phyloP scores from a whole-genome alignment of 306 rosid species.

The Rosa multiflora region DNA sequence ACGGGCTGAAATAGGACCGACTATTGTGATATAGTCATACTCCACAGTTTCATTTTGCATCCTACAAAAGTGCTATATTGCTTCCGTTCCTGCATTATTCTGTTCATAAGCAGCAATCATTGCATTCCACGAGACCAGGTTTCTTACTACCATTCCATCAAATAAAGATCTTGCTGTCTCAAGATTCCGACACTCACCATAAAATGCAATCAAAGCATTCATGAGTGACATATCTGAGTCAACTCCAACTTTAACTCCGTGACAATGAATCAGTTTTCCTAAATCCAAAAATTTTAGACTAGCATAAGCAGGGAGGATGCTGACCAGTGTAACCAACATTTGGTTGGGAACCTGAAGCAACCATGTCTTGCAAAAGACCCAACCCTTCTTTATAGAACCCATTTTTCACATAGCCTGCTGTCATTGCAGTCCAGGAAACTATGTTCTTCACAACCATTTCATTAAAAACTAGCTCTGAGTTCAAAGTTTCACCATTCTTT shows the following conservation, averaged over 20 bases:
- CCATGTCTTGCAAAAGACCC: constrained; percentile 26
- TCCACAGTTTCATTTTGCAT: constrained; percentile 9
- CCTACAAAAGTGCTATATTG: constrained; percentile 1
- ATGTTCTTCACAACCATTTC: constrained; percentile 24
- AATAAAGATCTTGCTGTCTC: constrained; percentile 12
- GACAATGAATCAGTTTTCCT: constrained; percentile 26
- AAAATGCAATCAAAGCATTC: constrained; percentile 28
- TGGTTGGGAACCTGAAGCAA: constrained; percentile 29
- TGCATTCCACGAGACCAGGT: constrained; percentile 13
- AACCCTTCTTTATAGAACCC: constrained; percentile 37
- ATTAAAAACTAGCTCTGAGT: constrained; percentile 11
- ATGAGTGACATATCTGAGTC: constrained; percentile 16
- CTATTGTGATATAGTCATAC: constrained; percentile 20
- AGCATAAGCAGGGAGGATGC: constrained; percentile 35
- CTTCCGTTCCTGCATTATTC: constrained; percentile 1
- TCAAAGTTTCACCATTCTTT: constrained; percentile 27
- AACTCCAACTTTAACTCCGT: constrained; percentile 17
- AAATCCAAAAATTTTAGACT: constrained; percentile 21
- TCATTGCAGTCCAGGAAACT: constrained; percentile 39
- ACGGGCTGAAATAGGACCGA: constrained; percentile 13
- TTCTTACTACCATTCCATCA: neutral
- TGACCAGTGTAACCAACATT: constrained; percentile 29
- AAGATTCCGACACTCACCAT: constrained; percentile 27
- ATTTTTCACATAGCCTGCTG: constrained; percentile 30
- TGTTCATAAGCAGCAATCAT: constrained; percentile 13